These are phyloP conservation scores for Exophiala lecanii-corni DNA, from an alignment of 2,329 filamentous ascomycete genomes.

Conservation along the genomic window DNA sequence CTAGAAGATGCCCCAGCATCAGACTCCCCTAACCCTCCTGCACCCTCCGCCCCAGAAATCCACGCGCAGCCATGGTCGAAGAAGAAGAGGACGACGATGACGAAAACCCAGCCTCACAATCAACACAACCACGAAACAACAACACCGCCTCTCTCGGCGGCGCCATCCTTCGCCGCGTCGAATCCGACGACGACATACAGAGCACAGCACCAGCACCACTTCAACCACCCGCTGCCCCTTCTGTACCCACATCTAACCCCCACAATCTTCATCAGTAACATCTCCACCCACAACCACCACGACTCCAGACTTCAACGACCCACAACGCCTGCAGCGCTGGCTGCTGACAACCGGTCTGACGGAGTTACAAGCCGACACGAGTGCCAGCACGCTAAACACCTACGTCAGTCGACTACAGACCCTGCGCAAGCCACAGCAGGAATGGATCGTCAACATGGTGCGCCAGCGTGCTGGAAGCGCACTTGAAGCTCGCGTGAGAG, in stretches of 20 bases:
- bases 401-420: slow-evolving; percentile 22
- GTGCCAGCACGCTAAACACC: slow-evolving; percentile 6
- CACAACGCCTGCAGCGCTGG: slow-evolving; percentile 27
- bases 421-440: slow-evolving; percentile 21
- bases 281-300: background rate
- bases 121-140: background rate
- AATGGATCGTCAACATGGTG: slow-evolving; percentile 25
- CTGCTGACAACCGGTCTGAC: slow-evolving; percentile 24
- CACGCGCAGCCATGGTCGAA: slow-evolving; percentile 24
- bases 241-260: background rate
- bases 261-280: slow-evolving; percentile 1
- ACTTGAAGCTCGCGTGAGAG: slow-evolving; percentile 12
- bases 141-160: background rate
- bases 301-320: slow-evolving; percentile 15
- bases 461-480: slow-evolving; percentile 22
- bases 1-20: slow-evolving; percentile 16
- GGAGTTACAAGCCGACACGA: slow-evolving; percentile 19
- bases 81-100: slow-evolving; percentile 9
- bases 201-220: background rate
- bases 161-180: slow-evolving; percentile 20
- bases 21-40: background rate
- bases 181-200: slow-evolving; percentile 19
- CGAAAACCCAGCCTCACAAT: slow-evolving; percentile 9
- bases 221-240: slow-evolving; percentile 1
- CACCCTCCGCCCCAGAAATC: slow-evolving; percentile 6